Conservation (phyloP, 306 rosid genomes). For the Dalbergia cochinchinensis region DNA sequence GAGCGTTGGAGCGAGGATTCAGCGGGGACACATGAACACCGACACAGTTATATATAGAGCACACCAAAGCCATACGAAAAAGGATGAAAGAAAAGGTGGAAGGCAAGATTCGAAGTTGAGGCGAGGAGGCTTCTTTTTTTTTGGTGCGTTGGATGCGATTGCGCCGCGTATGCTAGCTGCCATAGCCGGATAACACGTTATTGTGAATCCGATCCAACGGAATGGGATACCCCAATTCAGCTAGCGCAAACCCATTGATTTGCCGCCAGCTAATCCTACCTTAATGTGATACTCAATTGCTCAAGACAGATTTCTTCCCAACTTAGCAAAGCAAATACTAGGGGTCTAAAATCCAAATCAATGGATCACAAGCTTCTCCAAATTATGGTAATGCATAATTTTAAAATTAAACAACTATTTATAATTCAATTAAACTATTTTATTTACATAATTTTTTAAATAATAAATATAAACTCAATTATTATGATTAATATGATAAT, state of each 20-base stretch:
- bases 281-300: background rate
- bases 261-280: background rate
- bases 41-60: slow-evolving; percentile 6
- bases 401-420: too few relatives aligned
- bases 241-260: background rate
- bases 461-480: too few relatives aligned
- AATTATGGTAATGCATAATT: too few relatives aligned
- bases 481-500: too few relatives aligned
- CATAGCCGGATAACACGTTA: background rate
- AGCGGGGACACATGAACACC: slow-evolving; percentile 31
- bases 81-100: too few relatives aligned
- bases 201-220: too few relatives aligned
- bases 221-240: background rate
- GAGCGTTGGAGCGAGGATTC: slow-evolving; percentile 35
- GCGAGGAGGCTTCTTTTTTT: background rate
- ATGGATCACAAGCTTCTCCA: background rate
- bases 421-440: too few relatives aligned
- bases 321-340: background rate
- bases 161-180: background rate
- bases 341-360: background rate
- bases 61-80: too few relatives aligned
- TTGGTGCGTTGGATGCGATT: background rate
- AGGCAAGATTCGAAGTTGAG: background rate
- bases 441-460: too few relatives aligned
- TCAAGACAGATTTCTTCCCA: too few relatives aligned